Evolutionary conservation across 257 asterid species (phyloP).

Genomic region (Solanum acaule): DNA sequence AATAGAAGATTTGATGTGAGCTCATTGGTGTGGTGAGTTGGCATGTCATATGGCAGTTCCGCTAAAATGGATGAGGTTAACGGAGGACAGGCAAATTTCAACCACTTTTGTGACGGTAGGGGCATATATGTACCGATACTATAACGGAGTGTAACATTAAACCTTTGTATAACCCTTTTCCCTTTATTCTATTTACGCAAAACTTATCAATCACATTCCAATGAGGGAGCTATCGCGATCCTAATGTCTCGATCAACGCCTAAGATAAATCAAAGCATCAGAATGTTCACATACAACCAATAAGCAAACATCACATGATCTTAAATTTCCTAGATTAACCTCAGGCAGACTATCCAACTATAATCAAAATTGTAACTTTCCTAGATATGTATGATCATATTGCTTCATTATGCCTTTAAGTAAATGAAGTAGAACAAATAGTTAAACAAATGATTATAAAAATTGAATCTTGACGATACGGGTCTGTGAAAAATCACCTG

Average conservation of each 20-base stretch:
- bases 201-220: not conserved
- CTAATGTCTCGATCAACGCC: not conserved
- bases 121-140: not conserved
- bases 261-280: not conserved
- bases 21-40: not conserved
- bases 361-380: not conserved
- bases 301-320: not conserved
- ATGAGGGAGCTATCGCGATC: not conserved
- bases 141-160: not conserved
- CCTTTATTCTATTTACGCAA: not conserved
- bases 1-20: not conserved
- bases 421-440: not conserved
- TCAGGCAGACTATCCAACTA: not conserved
- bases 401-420: not conserved
- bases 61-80: not conserved
- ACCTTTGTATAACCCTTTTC: not conserved
- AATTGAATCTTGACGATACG: not conserved
- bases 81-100: not conserved
- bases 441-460: not conserved
- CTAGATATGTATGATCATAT: not conserved
- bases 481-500: constrained; percentile 41
- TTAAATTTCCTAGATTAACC: not conserved
- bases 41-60: not conserved
- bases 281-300: not conserved
- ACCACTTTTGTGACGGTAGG: not conserved